Evolutionary conservation across 441 rosid genomes (phyloP), one percentile per base, ranked within the genome.

Genomic region (Manihot esculenta): DNA sequence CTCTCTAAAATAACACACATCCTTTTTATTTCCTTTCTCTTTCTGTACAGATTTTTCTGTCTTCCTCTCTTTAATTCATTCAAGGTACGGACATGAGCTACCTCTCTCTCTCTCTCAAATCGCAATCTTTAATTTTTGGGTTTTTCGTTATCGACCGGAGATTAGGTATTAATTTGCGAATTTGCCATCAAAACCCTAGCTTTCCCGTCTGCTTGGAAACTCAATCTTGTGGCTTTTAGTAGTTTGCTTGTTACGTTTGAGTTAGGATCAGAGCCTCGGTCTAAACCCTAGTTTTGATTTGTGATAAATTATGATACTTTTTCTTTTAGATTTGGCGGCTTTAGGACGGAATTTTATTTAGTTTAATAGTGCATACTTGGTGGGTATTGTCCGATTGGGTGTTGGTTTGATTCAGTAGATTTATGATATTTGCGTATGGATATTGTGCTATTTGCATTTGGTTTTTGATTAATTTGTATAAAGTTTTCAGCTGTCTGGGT

Each of bases 151-250:
- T 24, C 35, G 67, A 68, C 57, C 56, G 15, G 72, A 26, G 49
- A 42, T 68, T 45, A 21, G 61, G 2, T 58, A 47, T n/a, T 64
- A 57, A 72, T 79, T 79, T 77, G 64, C 83, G 81, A 70, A 74
- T 79, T 79, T 80, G 71, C 77, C 78, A 74, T 77, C 73, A 71
- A 84, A 89, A 84, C 90, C 95, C 93, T 85, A 86, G 83, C 71
- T 79, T 73, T 20, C 24, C 21, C 1, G 35, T 57, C 41, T 71
- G 27, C 55, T 74, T n/a, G 62, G 48, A 51, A 69, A 69, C 66
- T 58, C 60, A 64, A 64, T 64, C 65, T 67, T 53, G 64, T n/a
- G 67, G 67, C n/a, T 71, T 18, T 30, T 30, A 18, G 59, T 42
- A 53, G 67, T 69, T 82, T 72, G 66, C 64, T 77, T 74, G 12